Base-by-base conservation (phyloP, 805 yeast species). In the Nakazawaea molendinolei region DNA sequence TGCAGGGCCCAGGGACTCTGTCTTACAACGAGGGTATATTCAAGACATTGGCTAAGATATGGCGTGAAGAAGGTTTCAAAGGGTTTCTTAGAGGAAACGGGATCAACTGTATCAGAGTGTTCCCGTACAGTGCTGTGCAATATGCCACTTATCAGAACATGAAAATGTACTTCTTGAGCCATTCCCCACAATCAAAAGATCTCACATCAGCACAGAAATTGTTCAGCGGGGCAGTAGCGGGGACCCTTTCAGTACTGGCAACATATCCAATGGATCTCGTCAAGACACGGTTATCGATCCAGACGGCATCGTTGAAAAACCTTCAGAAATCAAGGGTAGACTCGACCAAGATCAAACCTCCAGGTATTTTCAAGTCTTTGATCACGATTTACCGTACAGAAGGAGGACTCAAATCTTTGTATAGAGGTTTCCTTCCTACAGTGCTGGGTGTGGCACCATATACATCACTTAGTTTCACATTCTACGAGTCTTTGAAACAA, bases 121-220 rank as follows among this genome's bases (percentile, higher is more conserved):
- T 90, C 43, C 98, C 98, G 1, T 90, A 90, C 53, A 79, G 90
- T 41, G 97, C 97, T 1, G 94, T 87, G 10, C 98, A 90, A 60
- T 90, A 86, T 61, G 74, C 86, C 20, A 86, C 83, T 6, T 90
- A 83, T 56, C 90, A 90, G 47, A 55, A 66, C 31, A 60, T 71
- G 47, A 83, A 78, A 52, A 61, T 48, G 23, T 40, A 60, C 23
- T 44, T 73, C 8, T 50, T 49, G 39, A 23, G 57, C 3, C 32
- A 33, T 8, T n/a, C n/a, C n/a, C 53, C 41, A 34, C 53, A 44
- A 38, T 50, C 41, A 39, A 47, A 35, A 41, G 69, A 71, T 22
- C 55, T 79, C 39, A 60, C 58, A n/a, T 73, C 74, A 3, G 46
- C 53, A 17, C 79, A 82, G 44, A 69, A 95, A 51, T 60, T 90